Evolutionary conservation across 257 asterid species (phyloP).

Genomic region (Gentiana dahurica): DNA sequence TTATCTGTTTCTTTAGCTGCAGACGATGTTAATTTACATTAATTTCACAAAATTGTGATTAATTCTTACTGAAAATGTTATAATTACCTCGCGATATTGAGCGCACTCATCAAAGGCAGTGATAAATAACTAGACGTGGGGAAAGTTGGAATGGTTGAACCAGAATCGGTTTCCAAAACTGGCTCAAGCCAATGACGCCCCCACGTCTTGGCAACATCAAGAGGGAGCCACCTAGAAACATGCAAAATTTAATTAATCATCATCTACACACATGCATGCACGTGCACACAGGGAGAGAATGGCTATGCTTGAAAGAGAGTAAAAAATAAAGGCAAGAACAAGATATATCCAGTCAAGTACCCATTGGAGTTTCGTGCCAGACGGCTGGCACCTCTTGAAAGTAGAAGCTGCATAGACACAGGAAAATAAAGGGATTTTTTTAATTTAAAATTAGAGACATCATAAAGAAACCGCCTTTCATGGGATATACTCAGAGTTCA

Average conservation of each 20-base stretch:
- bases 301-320: not conserved
- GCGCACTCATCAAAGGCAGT: conserved; percentile 80
- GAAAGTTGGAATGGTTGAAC: conserved; percentile 47
- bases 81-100: conserved; percentile 81
- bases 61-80: not conserved
- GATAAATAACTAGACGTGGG: conserved; percentile 81
- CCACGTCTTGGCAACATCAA: conserved; percentile 96
- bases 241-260: conserved; percentile 4
- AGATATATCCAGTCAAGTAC: conserved; percentile 26
- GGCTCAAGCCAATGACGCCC: conserved; percentile 99
- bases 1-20: no score
- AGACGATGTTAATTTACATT: no score
- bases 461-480: not conserved
- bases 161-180: conserved; percentile 60
- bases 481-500: conserved; percentile 2
- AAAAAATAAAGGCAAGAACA: conserved; percentile 5
- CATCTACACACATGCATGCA: not conserved
- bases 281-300: not conserved
- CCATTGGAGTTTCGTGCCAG: conserved; percentile 88
- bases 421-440: not conserved
- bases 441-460: not conserved
- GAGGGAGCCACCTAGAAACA: conserved; percentile 89
- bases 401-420: conserved; percentile 57
- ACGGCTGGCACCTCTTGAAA: conserved; percentile 87
- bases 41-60: no score